Base-by-base conservation (phyloP, 2,329 filamentous ascomycete genomes). In the Penicillium sp. region DNA sequence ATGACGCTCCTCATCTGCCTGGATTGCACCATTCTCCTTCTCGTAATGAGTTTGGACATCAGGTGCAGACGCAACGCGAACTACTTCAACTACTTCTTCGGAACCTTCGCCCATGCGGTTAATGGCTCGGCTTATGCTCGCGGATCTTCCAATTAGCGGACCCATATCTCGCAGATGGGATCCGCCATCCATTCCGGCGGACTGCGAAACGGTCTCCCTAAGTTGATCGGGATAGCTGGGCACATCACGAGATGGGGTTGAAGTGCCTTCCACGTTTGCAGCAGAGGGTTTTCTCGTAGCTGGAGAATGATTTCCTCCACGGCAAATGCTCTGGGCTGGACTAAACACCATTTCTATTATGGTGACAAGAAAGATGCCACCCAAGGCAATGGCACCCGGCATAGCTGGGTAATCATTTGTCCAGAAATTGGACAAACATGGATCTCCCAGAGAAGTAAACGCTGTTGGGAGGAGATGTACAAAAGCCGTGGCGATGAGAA, bases 401-500 rank as follows among this genome's bases (percentile, higher is more conserved):
- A 79, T 78, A 7, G 77, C 74, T 8, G 75, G 73, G 57, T 78
- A 79, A 44, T 76, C 69, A 1, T 70, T 64, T 29, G 71, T 78
- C 74, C 77, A 78, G 60, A 79, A 78, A 23, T 63, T 56, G 0
- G 76, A 73, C 19, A 79, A 67, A 64, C 87, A 89, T 40, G 86
- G 86, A 64, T 68, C 54, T 26, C 62, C 55, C 23, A 69, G 53
- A 1, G 64, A 63, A 11, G 59, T 62, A 38, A 89, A 89, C 0
- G 87, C 86, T 26, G 83, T 89, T 50, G 84, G 86, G 4, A 88
- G 80, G 11, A 88, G 78, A 74, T 93, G 89, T 26, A 93, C 89
- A 66, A 94, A 94, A 51, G 90, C 89, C 1, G 90, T 94, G 10
- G 90, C 89, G 58, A 94, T 87, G n/a, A 94, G 78, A 18, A 94